Percentiles rank a stretch among this genome's conserved stretches.
Conservation (phyloP, 176 grass and related monocot genomes). For the Otatea glauca region DNA sequence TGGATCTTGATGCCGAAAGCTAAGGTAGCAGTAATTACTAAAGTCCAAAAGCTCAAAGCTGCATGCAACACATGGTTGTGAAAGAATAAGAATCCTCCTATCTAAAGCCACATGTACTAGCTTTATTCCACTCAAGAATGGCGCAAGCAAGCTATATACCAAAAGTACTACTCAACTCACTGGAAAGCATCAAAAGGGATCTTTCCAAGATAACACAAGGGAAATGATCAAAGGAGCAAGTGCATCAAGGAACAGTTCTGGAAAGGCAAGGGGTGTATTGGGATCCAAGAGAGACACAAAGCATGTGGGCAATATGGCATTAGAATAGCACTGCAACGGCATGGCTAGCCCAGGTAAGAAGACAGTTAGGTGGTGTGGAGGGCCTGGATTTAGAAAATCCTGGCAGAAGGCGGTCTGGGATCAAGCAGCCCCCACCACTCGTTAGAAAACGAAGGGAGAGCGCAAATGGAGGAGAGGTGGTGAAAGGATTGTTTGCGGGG, state of each 20-base stretch:
- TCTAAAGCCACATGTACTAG: conserved; percentile 14
- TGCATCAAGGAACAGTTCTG: conserved; percentile 7
- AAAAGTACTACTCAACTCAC: conserved; percentile 33
- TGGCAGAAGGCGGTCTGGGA: conserved; percentile 6
- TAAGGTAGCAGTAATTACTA: conserved; percentile 17
- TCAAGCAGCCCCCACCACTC: conserved; percentile 29
- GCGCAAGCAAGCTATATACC: conserved; percentile 29
- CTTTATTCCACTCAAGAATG: conserved; percentile 41
- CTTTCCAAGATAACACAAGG: conserved; percentile 39
- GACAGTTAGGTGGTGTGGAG: conserved; percentile 38
- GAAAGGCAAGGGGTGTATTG: neutral
- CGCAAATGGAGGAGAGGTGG: neutral
- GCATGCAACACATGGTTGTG: conserved; percentile 30
- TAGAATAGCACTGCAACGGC: conserved; percentile 14
- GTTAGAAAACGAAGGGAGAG: conserved; percentile 33
- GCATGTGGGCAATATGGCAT: conserved; percentile 16
- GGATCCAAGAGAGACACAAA: conserved; percentile 7
- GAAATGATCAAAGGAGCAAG: conserved; percentile 26
- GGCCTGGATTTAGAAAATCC: conserved; percentile 52
- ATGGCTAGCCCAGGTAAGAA: conserved; percentile 32
- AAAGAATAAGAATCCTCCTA: conserved; percentile 48
- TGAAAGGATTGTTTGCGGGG: conserved; percentile 42
- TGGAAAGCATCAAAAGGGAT: conserved; percentile 47
- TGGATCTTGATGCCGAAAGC: conserved; percentile 58
- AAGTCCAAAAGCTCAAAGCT: conserved; percentile 46